phyloP scores from a whole-genome alignment of 352 stramenopile genomes.

The Bremia lactucae region DNA sequence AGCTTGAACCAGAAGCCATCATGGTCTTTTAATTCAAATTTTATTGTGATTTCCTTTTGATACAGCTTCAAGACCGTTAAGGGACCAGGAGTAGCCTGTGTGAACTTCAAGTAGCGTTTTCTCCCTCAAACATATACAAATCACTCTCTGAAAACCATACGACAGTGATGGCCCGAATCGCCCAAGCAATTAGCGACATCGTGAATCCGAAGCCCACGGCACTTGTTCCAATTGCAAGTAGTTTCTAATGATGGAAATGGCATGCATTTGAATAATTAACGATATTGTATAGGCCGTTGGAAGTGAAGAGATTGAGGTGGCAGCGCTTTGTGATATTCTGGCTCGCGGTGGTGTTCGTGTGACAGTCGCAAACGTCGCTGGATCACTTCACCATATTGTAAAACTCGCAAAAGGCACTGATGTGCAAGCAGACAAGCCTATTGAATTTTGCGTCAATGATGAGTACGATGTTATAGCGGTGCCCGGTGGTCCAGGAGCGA shows the following conservation, averaged over 20 bases:
- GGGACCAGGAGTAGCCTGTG: conserved; percentile 5
- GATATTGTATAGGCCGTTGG: conserved; percentile 32
- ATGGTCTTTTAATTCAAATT: too few relatives aligned
- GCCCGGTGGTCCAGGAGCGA: conserved; percentile 45
- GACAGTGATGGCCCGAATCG: conserved; percentile 32
- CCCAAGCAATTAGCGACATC: conserved; percentile 44
- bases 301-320: conserved; percentile 61
- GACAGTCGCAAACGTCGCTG: conserved; percentile 41
- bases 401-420: conserved; percentile 39
- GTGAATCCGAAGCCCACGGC: conserved; percentile 51
- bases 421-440: conserved; percentile 52
- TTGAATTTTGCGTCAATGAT: conserved; percentile 46
- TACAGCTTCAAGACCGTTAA: conserved; percentile 20
- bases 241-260: conserved; percentile 2
- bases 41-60: too few relatives aligned
- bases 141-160: not conserved
- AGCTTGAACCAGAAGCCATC: too few relatives aligned
- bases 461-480: conserved; percentile 56
- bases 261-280: too few relatives aligned
- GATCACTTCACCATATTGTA: conserved; percentile 43
- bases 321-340: conserved; percentile 36
- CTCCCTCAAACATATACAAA: not conserved
- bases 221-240: conserved; percentile 43
- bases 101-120: conserved; percentile 14
- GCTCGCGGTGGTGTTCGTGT: conserved; percentile 50